Evolutionary conservation across 176 grass and related monocot species (phyloP).

Genomic region (Raddia guianensis): DNA sequence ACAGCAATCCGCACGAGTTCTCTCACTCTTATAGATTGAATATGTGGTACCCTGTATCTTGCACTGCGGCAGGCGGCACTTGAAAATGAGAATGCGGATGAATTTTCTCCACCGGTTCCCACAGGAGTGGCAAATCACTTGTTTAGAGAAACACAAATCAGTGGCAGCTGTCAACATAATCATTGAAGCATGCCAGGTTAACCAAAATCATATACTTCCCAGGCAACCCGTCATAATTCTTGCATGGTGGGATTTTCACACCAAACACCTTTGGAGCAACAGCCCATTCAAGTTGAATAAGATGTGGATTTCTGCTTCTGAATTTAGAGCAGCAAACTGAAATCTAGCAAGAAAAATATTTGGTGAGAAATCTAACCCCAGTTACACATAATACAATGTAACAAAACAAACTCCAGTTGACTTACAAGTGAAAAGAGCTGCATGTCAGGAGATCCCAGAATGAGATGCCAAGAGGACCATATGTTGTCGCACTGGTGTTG

Average conservation of each 20-base stretch:
- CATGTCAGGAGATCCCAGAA: background rate
- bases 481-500: background rate
- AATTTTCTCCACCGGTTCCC: background rate
- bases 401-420: conserved; percentile 34
- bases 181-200: background rate
- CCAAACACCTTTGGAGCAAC: conserved; percentile 21
- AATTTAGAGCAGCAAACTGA: conserved; percentile 29
- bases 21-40: conserved; percentile 1
- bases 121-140: background rate
- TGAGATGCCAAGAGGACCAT: background rate
- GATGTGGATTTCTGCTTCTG: conserved; percentile 3
- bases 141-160: conserved; percentile 3
- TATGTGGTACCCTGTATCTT: background rate
- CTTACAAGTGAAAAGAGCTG: conserved; percentile 37
- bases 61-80: conserved; percentile 16
- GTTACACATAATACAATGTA: conserved; percentile 12
- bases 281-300: conserved; percentile 28
- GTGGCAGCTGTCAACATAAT: background rate
- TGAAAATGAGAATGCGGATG: background rate
- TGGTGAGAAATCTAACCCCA: background rate
- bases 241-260: background rate
- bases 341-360: conserved; percentile 38
- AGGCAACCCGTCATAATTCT: conserved; percentile 1
- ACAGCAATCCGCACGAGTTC: background rate
- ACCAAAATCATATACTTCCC: conserved; percentile 15